Evolutionary conservation across 768 basidiomycete species (phyloP), one percentile per base, ranked within the genome.

Genomic region (Lyophyllum shimeji): DNA sequence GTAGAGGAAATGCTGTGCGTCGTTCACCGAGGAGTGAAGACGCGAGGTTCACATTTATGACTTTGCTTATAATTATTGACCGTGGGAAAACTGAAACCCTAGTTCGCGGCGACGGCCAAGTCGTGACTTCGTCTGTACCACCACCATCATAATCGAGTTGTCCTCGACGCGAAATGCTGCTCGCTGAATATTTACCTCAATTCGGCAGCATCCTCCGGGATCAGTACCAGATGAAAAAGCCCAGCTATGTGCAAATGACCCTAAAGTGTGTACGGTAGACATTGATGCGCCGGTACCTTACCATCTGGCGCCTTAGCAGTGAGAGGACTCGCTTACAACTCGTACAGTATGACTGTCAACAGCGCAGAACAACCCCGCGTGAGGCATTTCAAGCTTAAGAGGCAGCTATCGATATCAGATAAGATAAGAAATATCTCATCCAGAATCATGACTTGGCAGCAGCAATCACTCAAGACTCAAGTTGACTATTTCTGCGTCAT

Each of bases 21-120:
- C 45, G 45, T 46, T 20, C 24, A 27, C 1, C 8, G 43, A 43
- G 11, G 11, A 24, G 23, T 23, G 44, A 21, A 1, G 43, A 34
- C 29, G 34, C n/a, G 25, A 46, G 27, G 20, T 31, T 24, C 29
- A 46, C 12, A 53, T 27, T 9, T 15, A 46, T 21, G 33, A 17
- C 11, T 37, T 29, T 34, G 21, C 45, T 31, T 18, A 43, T 27
- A 37, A 29, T 48, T 49, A 55, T 37, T 55, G 53, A 55, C 25
- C 53, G 53, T 55, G 53, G 47, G 53, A 55, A 55, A 37, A 11
- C 3, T 37, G 34, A 33, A 33, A 33, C 31, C 4, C n/a, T 39
- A 15, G 17, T 15, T 39, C 37, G 7, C 12, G 31, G 12, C 31
- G 15, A n/a, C 9, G 17, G n/a, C 2, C 11, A 40, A 5, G 18